Evolutionary conservation across 768 basidiomycete genomes (phyloP), one percentile per base, ranked within the genome.

Genomic region (Collybia mongolica): DNA sequence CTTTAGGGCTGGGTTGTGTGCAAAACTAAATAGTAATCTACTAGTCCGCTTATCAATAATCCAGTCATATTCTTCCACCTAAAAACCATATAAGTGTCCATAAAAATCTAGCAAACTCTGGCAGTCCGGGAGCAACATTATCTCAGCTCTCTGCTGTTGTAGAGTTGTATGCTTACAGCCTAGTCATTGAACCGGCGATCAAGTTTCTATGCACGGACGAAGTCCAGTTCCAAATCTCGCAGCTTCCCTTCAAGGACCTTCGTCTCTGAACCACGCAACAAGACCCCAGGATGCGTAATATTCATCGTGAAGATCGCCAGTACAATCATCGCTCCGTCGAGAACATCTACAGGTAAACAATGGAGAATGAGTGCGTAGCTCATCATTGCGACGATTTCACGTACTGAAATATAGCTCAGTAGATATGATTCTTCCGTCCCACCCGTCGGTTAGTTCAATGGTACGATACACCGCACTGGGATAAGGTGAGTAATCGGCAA

Each of bases 401-500:
- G 24, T 40, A 59, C 74, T 73, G 66, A 80, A 79, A 52, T 72
- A 73, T 4, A 75, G 46, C 56, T 84, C 62, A 0, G 76, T 80
- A 1, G 62, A 58, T 46, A 81, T 80, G 46, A 83, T 69, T 15
- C 66, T 61, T 7, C 82, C 81, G 20, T 57, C 60, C 79, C 80
- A 83, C 0, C 81, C 78, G 49, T 76, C 73, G 8, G 67, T 54
- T 0, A 83, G 68, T 62, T 82, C 80, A 50, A 79, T 68, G 3
- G 72, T 75, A 47, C 81, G 75, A 57, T 83, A 83, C 2, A 82
- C 60, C 18, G 76, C 68, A 26, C 77, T 81, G 48, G 6, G n/a
- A 11, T 54, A 15, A 36, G 46, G 43, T 22, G 11, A 38, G 8
- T 41, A 6, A 35, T 18, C 22, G 18, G 44, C 35, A 35, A 43